Conservation (phyloP, 2,329 filamentous ascomycete species). For the Gaeumannomyces tritici region DNA sequence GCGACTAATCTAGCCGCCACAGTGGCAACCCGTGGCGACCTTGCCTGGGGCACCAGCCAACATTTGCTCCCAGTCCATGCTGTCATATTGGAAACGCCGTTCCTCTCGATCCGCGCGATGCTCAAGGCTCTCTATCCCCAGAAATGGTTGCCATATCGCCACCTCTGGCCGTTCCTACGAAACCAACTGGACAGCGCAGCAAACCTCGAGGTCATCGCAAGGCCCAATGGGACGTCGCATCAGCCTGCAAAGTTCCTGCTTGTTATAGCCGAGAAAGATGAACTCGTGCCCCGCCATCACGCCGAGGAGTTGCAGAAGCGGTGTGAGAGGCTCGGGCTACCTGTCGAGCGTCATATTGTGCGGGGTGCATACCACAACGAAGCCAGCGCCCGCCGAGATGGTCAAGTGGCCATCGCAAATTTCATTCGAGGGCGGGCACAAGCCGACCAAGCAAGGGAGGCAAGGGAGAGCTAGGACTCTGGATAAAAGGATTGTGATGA, state of each 20-base stretch:
- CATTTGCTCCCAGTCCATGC: slow-evolving; percentile 22
- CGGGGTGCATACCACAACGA: slow-evolving; percentile 47
- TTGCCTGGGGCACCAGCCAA: slow-evolving; percentile 8
- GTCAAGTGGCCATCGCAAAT: slow-evolving; percentile 32
- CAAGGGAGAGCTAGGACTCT: neutral
- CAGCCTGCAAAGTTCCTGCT: slow-evolving; percentile 33
- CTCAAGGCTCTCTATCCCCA: slow-evolving; percentile 65
- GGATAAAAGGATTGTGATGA: neutral
- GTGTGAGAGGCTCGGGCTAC: slow-evolving; percentile 37
- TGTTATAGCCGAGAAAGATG: slow-evolving; percentile 47
- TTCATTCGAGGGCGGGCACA: slow-evolving; percentile 20
- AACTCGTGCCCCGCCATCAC: slow-evolving; percentile 46
- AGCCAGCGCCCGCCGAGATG: slow-evolving; percentile 35
- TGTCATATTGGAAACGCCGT: slow-evolving; percentile 67
- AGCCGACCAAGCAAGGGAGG: neutral
- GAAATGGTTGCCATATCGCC: slow-evolving; percentile 68
- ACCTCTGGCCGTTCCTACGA: slow-evolving; percentile 64
- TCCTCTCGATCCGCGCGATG: slow-evolving; percentile 62
- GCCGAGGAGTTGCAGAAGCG: slow-evolving; percentile 32
- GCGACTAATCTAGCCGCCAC: slow-evolving; percentile 50
- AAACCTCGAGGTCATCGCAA: slow-evolving; percentile 35
- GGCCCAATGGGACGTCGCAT: slow-evolving; percentile 6
- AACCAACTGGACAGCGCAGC: slow-evolving; percentile 48
- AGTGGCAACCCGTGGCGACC: slow-evolving; percentile 24
- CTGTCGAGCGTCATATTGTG: slow-evolving; percentile 33